A percentile compares a stretch with the other conserved stretches of the same genome.
Conservation (phyloP, 2,329 filamentous ascomycete species). For the Intubia oerlemansii region DNA sequence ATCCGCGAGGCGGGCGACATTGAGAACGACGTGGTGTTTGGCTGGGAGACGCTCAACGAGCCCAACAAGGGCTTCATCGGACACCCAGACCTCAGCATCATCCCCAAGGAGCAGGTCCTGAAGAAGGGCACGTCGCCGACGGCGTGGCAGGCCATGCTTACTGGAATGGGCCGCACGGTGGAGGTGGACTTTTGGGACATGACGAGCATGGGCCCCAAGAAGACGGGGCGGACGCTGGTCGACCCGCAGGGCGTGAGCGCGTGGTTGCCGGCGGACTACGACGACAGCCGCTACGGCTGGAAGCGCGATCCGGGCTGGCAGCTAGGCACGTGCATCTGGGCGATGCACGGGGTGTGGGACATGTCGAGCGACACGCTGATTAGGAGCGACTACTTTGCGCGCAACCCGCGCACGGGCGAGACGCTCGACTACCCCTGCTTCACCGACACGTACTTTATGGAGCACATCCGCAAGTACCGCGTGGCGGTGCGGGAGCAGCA, state of each 20-base stretch:
- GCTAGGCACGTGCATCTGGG: conserved; percentile 89
- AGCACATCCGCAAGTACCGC: conserved; percentile 58
- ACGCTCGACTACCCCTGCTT: conserved; percentile 64
- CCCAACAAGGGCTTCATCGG: conserved; percentile 78
- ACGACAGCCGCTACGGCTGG: conserved; percentile 79
- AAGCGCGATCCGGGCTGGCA: conserved; percentile 75
- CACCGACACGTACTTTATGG: conserved; percentile 80
- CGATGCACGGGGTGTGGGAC: conserved; percentile 93
- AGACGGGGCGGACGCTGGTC: conserved; percentile 61
- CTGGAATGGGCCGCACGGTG: conserved; percentile 73
- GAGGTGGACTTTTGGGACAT: conserved; percentile 89
- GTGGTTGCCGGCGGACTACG: conserved; percentile 67
- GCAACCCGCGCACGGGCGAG: conserved; percentile 52
- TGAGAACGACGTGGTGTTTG: conserved; percentile 69
- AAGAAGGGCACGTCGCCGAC: conserved; percentile 89
- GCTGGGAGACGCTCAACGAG: conserved; percentile 94
- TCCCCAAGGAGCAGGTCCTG: conserved; percentile 72
- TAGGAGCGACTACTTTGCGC: conserved; percentile 72
- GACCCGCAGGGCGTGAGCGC: conserved; percentile 72
- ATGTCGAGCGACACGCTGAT: conserved; percentile 54
- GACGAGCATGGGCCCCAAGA: conserved; percentile 78
- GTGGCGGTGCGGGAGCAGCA: conserved; percentile 57
- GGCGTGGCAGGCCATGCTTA: conserved; percentile 81
- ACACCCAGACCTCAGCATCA: conserved; percentile 55
- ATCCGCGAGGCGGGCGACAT: conserved; percentile 83